Conservation (phyloP, 202 grass and related monocot species). For the Setaria viridis region DNA sequence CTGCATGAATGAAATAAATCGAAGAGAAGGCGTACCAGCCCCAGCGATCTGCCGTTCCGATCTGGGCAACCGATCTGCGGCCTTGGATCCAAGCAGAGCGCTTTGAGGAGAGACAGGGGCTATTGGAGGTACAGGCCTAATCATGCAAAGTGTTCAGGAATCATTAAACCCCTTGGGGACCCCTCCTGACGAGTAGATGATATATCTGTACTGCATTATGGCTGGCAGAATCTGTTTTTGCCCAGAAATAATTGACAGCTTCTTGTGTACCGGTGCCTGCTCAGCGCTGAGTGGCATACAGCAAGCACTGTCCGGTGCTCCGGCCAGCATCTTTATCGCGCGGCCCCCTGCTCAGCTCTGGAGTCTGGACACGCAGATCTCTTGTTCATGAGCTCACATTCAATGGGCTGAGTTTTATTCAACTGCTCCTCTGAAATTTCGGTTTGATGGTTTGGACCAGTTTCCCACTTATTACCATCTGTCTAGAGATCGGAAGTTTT, state of each 20-base stretch:
- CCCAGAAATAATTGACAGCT: constrained; percentile 67
- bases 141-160: constrained; percentile 60
- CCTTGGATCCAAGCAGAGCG: constrained; percentile 49
- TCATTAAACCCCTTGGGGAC: constrained; percentile 52
- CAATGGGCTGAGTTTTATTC: constrained; percentile 6
- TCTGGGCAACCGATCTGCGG: constrained; percentile 50
- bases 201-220: constrained; percentile 75
- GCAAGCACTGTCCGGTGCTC: constrained; percentile 47
- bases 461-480: constrained; percentile 2
- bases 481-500: background rate
- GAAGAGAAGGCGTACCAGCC: constrained; percentile 16
- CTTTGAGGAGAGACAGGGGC: constrained; percentile 53
- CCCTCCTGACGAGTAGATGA: constrained; percentile 51
- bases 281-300: constrained; percentile 56
- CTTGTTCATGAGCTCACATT: constrained; percentile 14
- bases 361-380: constrained; percentile 35
- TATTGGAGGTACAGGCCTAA: constrained; percentile 60
- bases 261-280: constrained; percentile 57
- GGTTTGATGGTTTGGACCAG: background rate
- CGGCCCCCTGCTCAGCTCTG: background rate
- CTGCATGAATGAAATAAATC: constrained; percentile 25
- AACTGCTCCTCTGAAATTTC: constrained; percentile 11
- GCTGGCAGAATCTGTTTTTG: constrained; percentile 66
- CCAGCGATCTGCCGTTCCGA: constrained; percentile 42
- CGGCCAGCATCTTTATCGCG: constrained; percentile 44